phyloP scores from a whole-genome alignment of 2,329 filamentous ascomycete genomes.

The Monosporascus sp. region DNA sequence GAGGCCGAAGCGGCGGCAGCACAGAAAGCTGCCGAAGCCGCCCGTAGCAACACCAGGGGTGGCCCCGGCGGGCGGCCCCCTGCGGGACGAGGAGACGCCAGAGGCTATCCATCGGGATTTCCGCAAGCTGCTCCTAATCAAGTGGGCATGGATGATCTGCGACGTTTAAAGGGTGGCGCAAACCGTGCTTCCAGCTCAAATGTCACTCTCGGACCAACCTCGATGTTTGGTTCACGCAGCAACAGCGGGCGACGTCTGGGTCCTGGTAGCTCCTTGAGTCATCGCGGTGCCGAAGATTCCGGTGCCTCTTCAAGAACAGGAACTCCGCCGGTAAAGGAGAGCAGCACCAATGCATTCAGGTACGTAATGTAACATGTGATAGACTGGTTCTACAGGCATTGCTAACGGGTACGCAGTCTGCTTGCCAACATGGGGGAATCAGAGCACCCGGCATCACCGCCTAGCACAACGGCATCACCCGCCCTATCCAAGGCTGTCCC shows the following conservation, averaged over 20 bases:
- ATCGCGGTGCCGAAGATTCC: slow-evolving; percentile 74
- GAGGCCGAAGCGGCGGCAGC: slow-evolving; percentile 74
- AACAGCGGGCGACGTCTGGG: slow-evolving; percentile 82
- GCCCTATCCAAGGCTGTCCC: slow-evolving; percentile 58
- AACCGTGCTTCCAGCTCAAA: slow-evolving; percentile 59
- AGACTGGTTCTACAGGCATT: neutral
- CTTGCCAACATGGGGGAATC: slow-evolving; percentile 55
- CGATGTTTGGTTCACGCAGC: slow-evolving; percentile 83
- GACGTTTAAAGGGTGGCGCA: slow-evolving; percentile 66
- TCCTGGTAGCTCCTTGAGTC: slow-evolving; percentile 64
- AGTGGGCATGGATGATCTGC: slow-evolving; percentile 86
- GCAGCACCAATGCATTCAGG: slow-evolving; percentile 89
- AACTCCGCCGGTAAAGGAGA: slow-evolving; percentile 68
- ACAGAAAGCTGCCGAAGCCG: slow-evolving; percentile 73
- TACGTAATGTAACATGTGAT: slow-evolving; percentile 42
- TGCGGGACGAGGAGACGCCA: slow-evolving; percentile 79
- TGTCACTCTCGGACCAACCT: slow-evolving; percentile 72
- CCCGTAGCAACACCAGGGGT: slow-evolving; percentile 59
- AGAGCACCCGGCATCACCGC: slow-evolving; percentile 63
- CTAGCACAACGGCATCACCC: slow-evolving; percentile 63
- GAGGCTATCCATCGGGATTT: slow-evolving; percentile 72
- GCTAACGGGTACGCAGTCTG: slow-evolving; percentile 39
- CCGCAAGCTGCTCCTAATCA: slow-evolving; percentile 75
- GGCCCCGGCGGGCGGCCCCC: slow-evolving; percentile 63
- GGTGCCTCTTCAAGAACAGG: slow-evolving; percentile 83